Evolutionary conservation across 192 early-diverging fungal species (phyloP).

Genomic region (Martensiomyces pterosporus): DNA sequence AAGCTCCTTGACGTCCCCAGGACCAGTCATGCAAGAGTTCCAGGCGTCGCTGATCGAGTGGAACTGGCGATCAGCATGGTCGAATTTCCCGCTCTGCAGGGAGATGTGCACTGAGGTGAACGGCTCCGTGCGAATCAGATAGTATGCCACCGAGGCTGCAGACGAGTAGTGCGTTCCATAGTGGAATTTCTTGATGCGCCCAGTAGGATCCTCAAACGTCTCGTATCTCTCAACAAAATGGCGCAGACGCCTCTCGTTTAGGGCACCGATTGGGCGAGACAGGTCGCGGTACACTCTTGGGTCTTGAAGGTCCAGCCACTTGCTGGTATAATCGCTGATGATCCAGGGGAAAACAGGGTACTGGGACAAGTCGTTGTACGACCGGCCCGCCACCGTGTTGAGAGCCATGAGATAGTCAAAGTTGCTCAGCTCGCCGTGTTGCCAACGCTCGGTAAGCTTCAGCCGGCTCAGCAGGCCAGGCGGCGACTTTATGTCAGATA

Average conservation of each 20-base stretch:
- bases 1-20: conserved; percentile 86
- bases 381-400: conserved; percentile 83
- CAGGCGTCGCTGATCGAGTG: conserved; percentile 73
- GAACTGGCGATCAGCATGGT: conserved; percentile 79
- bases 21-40: conserved; percentile 68
- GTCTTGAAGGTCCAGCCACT: conserved; percentile 73
- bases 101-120: conserved; percentile 61
- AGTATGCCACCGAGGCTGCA: conserved; percentile 84
- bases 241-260: conserved; percentile 53
- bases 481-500: conserved; percentile 35
- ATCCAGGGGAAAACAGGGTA: conserved; percentile 98
- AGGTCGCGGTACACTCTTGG: conserved; percentile 82
- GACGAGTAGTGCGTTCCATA: conserved; percentile 98
- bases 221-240: conserved; percentile 55
- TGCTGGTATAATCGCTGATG: conserved; percentile 71
- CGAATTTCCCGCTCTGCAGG: conserved; percentile 70
- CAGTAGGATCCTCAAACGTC: conserved; percentile 60
- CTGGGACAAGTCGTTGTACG: conserved; percentile 87
- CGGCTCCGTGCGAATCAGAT: conserved; percentile 84
- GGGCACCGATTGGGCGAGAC: conserved; percentile 86
- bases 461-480: conserved; percentile 19
- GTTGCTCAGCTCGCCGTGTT: conserved; percentile 81
- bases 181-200: conserved; percentile 65
- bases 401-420: conserved; percentile 96
- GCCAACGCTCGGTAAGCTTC: conserved; percentile 73